Evolutionary conservation across 345 rosid genomes (phyloP).

Genomic region (Eucalyptus cladocalyx): DNA sequence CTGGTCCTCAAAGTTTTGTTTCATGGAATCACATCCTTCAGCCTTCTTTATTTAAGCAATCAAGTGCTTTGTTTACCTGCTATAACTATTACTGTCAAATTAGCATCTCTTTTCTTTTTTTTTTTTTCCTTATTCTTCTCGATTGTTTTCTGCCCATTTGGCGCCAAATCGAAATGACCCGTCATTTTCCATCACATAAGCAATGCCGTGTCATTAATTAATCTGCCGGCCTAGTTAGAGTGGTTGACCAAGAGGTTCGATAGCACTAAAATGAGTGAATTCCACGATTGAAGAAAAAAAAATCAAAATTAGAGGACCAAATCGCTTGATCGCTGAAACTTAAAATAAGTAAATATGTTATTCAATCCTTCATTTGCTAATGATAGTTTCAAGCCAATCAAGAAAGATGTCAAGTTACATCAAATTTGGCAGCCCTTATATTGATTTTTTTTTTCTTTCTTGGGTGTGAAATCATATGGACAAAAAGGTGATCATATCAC

Average conservation of each 20-base stretch:
- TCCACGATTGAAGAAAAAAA: background rate
- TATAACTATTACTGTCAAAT: background rate
- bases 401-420: background rate
- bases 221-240: background rate
- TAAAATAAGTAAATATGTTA: background rate
- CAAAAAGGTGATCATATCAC: background rate
- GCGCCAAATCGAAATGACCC: background rate
- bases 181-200: background rate
- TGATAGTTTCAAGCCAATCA: background rate
- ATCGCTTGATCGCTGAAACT: background rate
- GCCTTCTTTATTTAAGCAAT: background rate
- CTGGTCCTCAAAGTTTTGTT: background rate
- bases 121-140: background rate
- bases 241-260: background rate
- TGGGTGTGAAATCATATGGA: background rate
- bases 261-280: background rate
- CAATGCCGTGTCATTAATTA: background rate
- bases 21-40: background rate
- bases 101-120: background rate
- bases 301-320: background rate
- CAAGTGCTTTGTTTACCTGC: background rate
- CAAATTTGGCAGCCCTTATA: background rate
- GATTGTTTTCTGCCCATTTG: background rate
- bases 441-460: background rate
- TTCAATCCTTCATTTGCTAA: background rate